Base-by-base conservation (phyloP, 1,284 basidiomycete species). In the Trametes sp. region DNA sequence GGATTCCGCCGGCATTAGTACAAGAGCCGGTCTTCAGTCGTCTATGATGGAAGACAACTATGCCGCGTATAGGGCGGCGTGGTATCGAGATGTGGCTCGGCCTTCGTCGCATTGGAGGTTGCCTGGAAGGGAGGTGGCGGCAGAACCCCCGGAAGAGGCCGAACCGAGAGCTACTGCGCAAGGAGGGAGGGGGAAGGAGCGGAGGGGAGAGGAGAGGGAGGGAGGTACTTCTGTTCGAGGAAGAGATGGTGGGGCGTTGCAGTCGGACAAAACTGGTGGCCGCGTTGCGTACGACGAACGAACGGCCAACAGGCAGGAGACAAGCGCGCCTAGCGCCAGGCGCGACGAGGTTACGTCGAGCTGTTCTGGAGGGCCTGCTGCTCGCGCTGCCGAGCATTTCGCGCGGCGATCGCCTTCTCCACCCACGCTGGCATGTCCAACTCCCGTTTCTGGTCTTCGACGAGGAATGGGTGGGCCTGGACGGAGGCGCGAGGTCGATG, bases 391-490 rank as follows among this genome's bases (percentile, higher is more conserved):
- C 69, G 69, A 13, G 62, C 52, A 3, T 73, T 66, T 29, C 74
- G 69, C 7, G 62, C 78, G 33, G 82, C 81, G 26, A 94, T 75
- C 2, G 92, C 91, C 11, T 75, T 76, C 16, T 78, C 78, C 11
- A 96, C 92, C 95, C 95, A 98, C 6, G 80, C 84, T 21, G 81
- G 82, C 93, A 96, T 95, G 74, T 96, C 90, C 5, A 95, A 92
- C 0, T 87, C 78, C 6, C 86, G 80, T 19, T 79, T 77, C 9
- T 75, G 77, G 66, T 88, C 87, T 42, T 80, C 79, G 14, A 78
- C 72, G 48, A 95, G 79, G 81, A 90, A 94, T 0, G 88, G 86
- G 71, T 98, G 95, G 58, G 85, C 81, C 78, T 85, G 64, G 8
- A 51, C 46, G 24, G 14, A 29, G 29, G 21, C 28, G 13, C 11